phyloP scores from a whole-genome alignment of 495 filamentous ascomycete genomes.

The Annulohypoxylon nitens region DNA sequence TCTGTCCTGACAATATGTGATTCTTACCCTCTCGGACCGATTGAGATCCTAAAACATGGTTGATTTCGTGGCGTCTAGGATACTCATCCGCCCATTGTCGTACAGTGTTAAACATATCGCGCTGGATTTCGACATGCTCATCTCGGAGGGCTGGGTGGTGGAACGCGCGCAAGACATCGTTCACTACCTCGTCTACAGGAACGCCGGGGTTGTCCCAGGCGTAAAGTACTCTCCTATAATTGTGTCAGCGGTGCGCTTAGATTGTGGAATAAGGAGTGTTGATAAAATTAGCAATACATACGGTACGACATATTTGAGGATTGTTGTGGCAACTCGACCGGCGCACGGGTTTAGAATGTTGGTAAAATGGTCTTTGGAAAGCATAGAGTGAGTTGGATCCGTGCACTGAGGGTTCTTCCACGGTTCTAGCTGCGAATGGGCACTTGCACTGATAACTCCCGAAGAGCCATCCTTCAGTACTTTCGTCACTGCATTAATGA shows the following conservation, averaged over 20 bases:
- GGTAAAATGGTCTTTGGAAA: constrained; percentile 97
- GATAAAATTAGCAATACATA: constrained; percentile 48
- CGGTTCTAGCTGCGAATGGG: constrained; percentile 87
- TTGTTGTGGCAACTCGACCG: constrained; percentile 80
- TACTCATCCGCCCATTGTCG: constrained; percentile 78
- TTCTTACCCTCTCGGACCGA: constrained; percentile 86
- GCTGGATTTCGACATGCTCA: constrained; percentile 78
- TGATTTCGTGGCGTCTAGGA: constrained; percentile 73
- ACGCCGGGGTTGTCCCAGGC: constrained; percentile 90
- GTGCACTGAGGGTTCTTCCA: constrained; percentile 89
- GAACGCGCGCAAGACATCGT: constrained; percentile 82
- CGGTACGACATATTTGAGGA: constrained; percentile 87
- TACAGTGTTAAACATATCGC: constrained; percentile 87
- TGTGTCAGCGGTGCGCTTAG: background rate
- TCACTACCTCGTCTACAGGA: constrained; percentile 79
- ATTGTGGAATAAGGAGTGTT: background rate
- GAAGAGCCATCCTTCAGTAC: constrained; percentile 86
- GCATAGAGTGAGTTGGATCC: constrained; percentile 93
- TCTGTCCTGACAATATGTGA: constrained; percentile 61
- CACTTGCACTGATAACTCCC: constrained; percentile 81
- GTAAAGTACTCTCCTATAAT: constrained; percentile 76
- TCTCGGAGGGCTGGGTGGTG: constrained; percentile 89
- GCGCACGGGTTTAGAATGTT: constrained; percentile 92
- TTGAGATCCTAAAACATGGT: constrained; percentile 78
- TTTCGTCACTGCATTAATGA: constrained; percentile 88